Evolutionary conservation across 805 yeast species (phyloP), one percentile per base, ranked within the genome.

Genomic region (Jamesozyma hellenica): DNA sequence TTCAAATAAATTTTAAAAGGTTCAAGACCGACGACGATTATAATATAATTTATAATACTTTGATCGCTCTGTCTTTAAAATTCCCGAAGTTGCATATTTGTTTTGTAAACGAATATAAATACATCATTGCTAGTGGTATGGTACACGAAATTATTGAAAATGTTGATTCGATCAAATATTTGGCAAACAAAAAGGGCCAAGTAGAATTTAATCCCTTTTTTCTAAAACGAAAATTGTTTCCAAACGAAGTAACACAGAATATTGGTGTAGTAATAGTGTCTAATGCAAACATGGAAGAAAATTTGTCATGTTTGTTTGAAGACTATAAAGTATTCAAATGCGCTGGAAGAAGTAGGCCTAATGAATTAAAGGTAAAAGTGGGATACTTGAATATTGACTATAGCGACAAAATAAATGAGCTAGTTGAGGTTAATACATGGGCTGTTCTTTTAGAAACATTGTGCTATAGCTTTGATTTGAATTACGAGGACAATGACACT

Each of bases 311-410:
- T 32, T 41, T 59, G 15, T 41, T 56, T 14, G 43, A 40, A 47
- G 48, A 58, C 36, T 58, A 42, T 38, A 39, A 38, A 11, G 27
- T 39, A 1, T 54, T 58, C 28, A 44, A 47, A 8, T 35, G 44
- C 27, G 7, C 9, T 1, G 52, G 49, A 6, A 48, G 53, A 41
- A 45, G 47, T 25, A 49, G 46, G 29, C 49, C 56, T 3, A 45
- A 54, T 31, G 59, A 56, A 29, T 28, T 59, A 2, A 61, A 59
- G 35, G 40, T 60, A 6, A 59, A 55, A 40, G 50, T 61, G 1
- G 66, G 66, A 1, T 61, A 49, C 35, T 41, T 55, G 28, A 57
- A 61, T 40, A 46, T 46, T 11, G 64, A 56, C 39, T 54, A 58
- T 32, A 51, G 55, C 37, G 58, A 60, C 9, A 38, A 40, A 18